Evolutionary conservation across 768 basidiomycete genomes (phyloP).

Genomic region (Lactarius indigo): DNA sequence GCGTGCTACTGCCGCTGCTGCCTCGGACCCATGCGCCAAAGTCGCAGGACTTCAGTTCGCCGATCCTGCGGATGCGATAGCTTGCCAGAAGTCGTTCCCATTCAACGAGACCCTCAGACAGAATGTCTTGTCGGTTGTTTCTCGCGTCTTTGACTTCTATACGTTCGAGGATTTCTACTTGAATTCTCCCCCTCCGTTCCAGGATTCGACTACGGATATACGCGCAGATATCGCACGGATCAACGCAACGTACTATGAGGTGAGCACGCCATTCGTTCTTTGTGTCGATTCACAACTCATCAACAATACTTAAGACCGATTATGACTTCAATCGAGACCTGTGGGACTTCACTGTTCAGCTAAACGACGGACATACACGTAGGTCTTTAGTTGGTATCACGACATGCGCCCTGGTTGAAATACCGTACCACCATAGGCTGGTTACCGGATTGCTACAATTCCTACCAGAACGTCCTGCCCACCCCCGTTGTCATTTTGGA

Average conservation of each 20-base stretch:
- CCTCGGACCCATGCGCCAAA: conserved; percentile 34
- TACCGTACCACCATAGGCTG: conserved; percentile 38
- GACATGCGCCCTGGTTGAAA: not conserved
- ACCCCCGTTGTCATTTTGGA: conserved; percentile 41
- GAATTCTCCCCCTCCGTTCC: conserved; percentile 36
- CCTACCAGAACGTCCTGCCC: conserved; percentile 46
- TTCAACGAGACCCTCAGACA: conserved; percentile 39
- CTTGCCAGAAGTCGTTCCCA: conserved; percentile 38
- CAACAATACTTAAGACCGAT: conserved; percentile 43
- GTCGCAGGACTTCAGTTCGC: conserved; percentile 42
- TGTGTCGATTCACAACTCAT: no score
- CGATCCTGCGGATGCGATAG: conserved; percentile 50
- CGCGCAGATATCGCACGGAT: conserved; percentile 47
- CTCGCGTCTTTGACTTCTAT: conserved; percentile 38
- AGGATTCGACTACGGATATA: conserved; percentile 47
- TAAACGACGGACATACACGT: conserved; percentile 70
- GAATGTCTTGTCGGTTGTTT: conserved; percentile 36
- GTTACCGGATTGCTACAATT: conserved; percentile 52
- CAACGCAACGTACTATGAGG: conserved; percentile 43
- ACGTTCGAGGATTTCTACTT: conserved; percentile 41
- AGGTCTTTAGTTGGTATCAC: conserved; percentile 22
- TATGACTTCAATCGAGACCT: conserved; percentile 62
- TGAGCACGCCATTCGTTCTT: conserved; percentile 25
- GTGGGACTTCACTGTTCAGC: conserved; percentile 49
- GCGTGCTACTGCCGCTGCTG: not conserved